These are phyloP conservation scores for Tricholoma hemisulphureum DNA, from an alignment of 768 basidiomycete genomes.

Conservation along the genomic window DNA sequence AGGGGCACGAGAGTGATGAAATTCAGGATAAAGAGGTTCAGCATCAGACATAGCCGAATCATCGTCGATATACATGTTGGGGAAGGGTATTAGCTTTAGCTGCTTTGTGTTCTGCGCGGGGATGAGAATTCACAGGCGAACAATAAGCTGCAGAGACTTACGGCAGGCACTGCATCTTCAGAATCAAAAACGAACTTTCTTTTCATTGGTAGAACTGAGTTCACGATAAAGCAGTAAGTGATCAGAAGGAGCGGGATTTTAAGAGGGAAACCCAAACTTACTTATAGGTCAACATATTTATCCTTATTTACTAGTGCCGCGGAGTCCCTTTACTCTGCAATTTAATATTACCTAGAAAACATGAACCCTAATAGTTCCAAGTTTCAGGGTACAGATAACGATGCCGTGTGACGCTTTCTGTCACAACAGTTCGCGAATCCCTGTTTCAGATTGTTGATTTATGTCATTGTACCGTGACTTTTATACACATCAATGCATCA, in stretches of 20 bases:
- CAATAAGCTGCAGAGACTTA: constrained; percentile 27
- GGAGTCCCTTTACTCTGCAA: neutral
- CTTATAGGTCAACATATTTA: constrained; percentile 29
- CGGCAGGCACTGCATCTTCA: constrained; percentile 51
- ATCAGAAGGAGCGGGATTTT: constrained; percentile 19
- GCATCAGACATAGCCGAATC: constrained; percentile 75
- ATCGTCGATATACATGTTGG: constrained; percentile 57
- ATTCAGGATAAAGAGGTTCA: constrained; percentile 52
- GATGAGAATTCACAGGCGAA: constrained; percentile 19
- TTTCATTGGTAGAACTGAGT: constrained; percentile 61
- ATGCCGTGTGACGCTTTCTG: too few species aligned
- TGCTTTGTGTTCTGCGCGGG: constrained; percentile 57
- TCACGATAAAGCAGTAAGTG: constrained; percentile 11
- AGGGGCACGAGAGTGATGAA: constrained; percentile 60
- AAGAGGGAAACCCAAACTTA: constrained; percentile 12
- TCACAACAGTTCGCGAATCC: too few species aligned
- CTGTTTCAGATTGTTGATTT: neutral
- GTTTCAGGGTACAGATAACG: too few species aligned
- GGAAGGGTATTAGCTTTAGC: constrained; percentile 73
- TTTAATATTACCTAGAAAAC: too few species aligned
- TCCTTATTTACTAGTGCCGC: constrained; percentile 15
- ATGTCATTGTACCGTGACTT: too few species aligned
- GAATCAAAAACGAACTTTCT: constrained; percentile 67
- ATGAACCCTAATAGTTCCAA: too few species aligned
- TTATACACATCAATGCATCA: too few species aligned